Conservation (phyloP, 495 filamentous ascomycete species). For the Aspergillus carlsbadensis region DNA sequence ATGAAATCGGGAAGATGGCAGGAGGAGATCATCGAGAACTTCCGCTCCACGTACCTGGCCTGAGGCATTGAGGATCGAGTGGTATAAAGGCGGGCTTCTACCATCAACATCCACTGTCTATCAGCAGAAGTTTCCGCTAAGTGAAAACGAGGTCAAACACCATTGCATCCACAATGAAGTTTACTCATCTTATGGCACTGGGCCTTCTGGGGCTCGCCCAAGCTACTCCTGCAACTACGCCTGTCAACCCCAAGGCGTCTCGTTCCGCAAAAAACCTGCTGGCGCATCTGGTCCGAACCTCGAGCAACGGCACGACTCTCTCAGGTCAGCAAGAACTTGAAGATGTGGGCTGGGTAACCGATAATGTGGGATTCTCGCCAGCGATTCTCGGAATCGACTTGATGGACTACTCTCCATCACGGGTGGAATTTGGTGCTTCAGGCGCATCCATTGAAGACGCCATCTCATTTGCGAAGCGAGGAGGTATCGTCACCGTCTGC, state of each 20-base stretch:
- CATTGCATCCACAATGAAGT: too few species aligned
- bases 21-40: too few species aligned
- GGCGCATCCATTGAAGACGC: conserved; percentile 2
- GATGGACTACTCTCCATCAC: conserved; percentile 10
- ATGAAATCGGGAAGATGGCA: too few species aligned
- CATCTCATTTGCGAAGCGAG: neutral
- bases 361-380: neutral
- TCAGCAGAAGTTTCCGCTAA: too few species aligned
- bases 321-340: conserved; percentile 9
- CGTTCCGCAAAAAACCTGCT: neutral
- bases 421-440: neutral
- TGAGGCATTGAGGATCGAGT: too few species aligned
- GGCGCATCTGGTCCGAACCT: neutral
- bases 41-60: too few species aligned
- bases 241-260: neutral
- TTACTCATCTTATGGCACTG: neutral
- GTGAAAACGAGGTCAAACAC: too few species aligned
- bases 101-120: too few species aligned
- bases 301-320: neutral
- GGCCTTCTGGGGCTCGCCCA: neutral
- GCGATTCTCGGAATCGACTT: conserved; percentile 9
- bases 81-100: too few species aligned
- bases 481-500: conserved; percentile 5
- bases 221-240: neutral
- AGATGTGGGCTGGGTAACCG: neutral